Evolutionary conservation across 2,329 filamentous ascomycete species (phyloP), one percentile per base, ranked within the genome.

Genomic region (Ilyonectria mors-panacis): DNA sequence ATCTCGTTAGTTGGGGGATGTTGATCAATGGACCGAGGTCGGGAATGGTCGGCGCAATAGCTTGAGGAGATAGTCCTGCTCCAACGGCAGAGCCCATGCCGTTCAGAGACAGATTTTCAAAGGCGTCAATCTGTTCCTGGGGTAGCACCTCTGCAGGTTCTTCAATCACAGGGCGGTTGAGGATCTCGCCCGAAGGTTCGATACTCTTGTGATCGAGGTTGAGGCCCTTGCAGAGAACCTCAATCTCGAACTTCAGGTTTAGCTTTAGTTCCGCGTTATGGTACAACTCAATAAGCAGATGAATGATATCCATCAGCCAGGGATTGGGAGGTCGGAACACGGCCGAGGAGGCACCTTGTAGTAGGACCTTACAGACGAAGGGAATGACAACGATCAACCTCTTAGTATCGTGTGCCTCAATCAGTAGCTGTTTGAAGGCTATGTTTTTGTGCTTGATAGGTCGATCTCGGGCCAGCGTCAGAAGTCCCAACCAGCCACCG

Each of bases 201-300:
- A 98, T 94, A 66, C 89, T 92, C 82, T 97, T 97, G 81, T 97
- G 93, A 69, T 98, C 94, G n/a, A 98, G 86, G 61, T 92, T 92
- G 17, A 99, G 85, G 13, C 95, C 95, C 78, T 97, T 97, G 85
- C 95, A 99, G 26, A 99, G 87, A 28, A 99, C 95, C 81, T 99
- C 96, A 65, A 99, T 98, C 80, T 99, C 96, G 75, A 99, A 99
- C 76, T 98, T 99, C 58, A 97, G 91, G 73, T 98, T 98, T 42
- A 99, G 88, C 80, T 98, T 98, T 63, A 99, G 85, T 74, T 98
- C 95, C 15, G 94, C 94, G 75, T 93, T 93, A 76, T 97, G 92
- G 77, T 99, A 99, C 4, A 99, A 87, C 77, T 99, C 97, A 75
- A 97, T 93, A 39, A 99, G 87, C 8, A 98, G 85, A 70, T 93